phyloP scores from a whole-genome alignment of 345 rosid species.

The Acer negundo region DNA sequence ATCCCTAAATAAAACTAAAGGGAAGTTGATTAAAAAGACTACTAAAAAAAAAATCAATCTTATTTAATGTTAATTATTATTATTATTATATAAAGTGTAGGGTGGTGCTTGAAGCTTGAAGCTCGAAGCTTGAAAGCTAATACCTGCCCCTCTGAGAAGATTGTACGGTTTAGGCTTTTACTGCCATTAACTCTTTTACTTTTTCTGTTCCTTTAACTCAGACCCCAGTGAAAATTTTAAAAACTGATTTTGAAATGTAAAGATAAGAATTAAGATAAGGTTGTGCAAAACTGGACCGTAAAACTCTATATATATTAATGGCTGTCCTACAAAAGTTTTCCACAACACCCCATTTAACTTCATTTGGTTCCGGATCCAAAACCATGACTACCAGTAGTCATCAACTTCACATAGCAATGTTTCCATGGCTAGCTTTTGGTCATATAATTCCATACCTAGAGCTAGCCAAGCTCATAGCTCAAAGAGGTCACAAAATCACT shows the following conservation, averaged over 20 bases:
- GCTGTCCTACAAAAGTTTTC: no score
- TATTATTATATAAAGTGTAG: not conserved
- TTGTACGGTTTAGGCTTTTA: conserved; percentile 51
- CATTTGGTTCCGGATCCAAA: no score
- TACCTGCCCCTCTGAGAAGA: conserved; percentile 29
- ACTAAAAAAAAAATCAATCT: conserved; percentile 14
- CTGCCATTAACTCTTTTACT: conserved; percentile 44
- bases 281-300: no score
- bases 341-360: no score
- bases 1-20: conserved; percentile 47
- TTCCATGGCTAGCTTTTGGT: conserved; percentile 39
- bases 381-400: no score
- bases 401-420: conserved; percentile 39
- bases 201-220: conserved; percentile 47
- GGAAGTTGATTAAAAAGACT: conserved; percentile 26
- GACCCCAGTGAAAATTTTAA: conserved; percentile 21
- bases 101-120: not conserved
- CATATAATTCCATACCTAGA: conserved; percentile 31
- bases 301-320: no score
- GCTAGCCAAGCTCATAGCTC: conserved; percentile 36
- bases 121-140: conserved; percentile 25
- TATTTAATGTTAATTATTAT: not conserved
- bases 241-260: no score
- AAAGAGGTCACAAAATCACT: conserved; percentile 36
- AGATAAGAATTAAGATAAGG: no score